These are phyloP conservation scores for Tetradesmus obliquus DNA, from an alignment of 139 green algal genomes.

Conservation along the genomic window DNA sequence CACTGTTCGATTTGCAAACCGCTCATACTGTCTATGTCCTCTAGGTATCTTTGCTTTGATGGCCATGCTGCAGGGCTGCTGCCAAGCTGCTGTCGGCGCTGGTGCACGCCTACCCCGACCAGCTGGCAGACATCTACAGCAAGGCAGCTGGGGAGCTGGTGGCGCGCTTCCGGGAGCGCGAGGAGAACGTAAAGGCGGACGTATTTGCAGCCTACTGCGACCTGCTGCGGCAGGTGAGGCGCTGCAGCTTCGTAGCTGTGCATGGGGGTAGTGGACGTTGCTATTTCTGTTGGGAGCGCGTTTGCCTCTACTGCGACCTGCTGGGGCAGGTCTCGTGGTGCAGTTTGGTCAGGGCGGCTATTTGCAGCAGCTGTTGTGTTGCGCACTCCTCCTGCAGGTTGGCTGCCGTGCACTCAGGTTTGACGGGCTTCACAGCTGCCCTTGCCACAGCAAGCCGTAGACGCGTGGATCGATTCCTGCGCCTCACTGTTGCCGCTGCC, in stretches of 20 bases:
- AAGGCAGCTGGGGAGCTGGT: slow-evolving; percentile 66
- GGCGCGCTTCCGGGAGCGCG: slow-evolving; percentile 88
- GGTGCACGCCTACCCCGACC: slow-evolving; percentile 74
- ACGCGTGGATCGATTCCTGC: too few relatives aligned
- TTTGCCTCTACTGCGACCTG: too few relatives aligned
- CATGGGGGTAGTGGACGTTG: background rate
- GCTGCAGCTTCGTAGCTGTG: background rate
- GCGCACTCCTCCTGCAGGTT: background rate
- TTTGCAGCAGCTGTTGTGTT: background rate
- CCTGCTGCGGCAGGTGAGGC: slow-evolving; percentile 74
- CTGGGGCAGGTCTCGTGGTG: too few relatives aligned
- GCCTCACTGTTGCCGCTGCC: too few relatives aligned
- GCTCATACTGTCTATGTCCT: background rate
- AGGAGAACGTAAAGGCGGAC: slow-evolving; percentile 93
- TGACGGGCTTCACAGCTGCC: too few relatives aligned
- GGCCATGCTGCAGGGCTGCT: slow-evolving; percentile 57
- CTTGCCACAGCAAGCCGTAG: too few relatives aligned
- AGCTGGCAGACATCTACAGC: slow-evolving; percentile 59
- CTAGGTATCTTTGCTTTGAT: background rate
- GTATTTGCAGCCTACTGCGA: slow-evolving; percentile 81
- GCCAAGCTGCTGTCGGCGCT: slow-evolving; percentile 78
- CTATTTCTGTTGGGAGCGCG: slow-evolving; percentile 35
- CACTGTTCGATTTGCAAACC: background rate
- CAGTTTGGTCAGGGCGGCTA: too few relatives aligned
- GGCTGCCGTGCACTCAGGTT: too few relatives aligned